phyloP scores from a whole-genome alignment of 345 rosid genomes.

The Excoecaria agallocha region DNA sequence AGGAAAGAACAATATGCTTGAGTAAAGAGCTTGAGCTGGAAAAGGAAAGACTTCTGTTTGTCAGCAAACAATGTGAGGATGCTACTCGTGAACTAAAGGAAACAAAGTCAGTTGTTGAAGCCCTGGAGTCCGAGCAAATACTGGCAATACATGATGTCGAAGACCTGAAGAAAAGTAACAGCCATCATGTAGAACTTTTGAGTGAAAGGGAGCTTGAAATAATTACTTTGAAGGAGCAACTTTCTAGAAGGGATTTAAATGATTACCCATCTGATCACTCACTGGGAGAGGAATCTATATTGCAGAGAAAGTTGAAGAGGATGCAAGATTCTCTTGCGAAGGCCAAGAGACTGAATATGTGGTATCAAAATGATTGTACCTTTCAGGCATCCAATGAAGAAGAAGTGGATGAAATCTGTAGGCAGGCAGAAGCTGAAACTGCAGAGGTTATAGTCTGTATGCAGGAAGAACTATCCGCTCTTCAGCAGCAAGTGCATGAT shows the following conservation, averaged over 20 bases:
- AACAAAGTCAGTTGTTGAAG: conserved; percentile 67
- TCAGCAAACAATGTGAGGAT: conserved; percentile 49
- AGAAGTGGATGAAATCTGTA: conserved; percentile 51
- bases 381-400: conserved; percentile 66
- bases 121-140: conserved; percentile 77
- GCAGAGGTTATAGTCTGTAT: conserved; percentile 88
- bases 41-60: conserved; percentile 35
- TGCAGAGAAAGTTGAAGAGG: conserved; percentile 58
- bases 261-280: conserved; percentile 35
- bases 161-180: conserved; percentile 53
- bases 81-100: conserved; percentile 48
- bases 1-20: conserved; percentile 45
- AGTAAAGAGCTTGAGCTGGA: conserved; percentile 53
- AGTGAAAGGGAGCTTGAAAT: conserved; percentile 55
- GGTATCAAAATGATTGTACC: conserved; percentile 62
- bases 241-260: conserved; percentile 42
- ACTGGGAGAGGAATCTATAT: conserved; percentile 33
- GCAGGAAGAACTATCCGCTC: conserved; percentile 85
- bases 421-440: conserved; percentile 88
- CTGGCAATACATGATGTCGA: conserved; percentile 64
- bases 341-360: conserved; percentile 64
- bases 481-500: conserved; percentile 71
- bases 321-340: conserved; percentile 90
- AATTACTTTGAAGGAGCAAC: conserved; percentile 48
- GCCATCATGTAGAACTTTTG: conserved; percentile 46